phyloP scores from a whole-genome alignment of 1,139 yeast species.

The Zygoascus hellenicus region DNA sequence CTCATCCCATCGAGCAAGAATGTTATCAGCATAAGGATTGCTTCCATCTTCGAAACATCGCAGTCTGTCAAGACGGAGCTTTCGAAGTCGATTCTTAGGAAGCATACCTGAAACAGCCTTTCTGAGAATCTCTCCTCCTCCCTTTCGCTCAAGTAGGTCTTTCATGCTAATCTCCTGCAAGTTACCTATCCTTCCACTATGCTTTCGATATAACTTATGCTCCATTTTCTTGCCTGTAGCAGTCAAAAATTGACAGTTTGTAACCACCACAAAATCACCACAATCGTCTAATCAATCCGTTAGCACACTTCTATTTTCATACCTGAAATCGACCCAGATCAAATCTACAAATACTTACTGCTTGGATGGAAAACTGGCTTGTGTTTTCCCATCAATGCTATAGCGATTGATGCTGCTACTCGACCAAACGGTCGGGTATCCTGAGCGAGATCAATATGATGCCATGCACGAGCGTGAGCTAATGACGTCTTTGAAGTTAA shows the following conservation, averaged over 20 bases:
- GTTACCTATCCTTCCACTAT: slow-evolving; percentile 86
- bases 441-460: slow-evolving; percentile 83
- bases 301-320: slow-evolving; percentile 23
- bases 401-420: slow-evolving; percentile 81
- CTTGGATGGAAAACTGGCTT: slow-evolving; percentile 77
- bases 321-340: not conserved
- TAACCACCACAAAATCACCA: slow-evolving; percentile 96
- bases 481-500: slow-evolving; percentile 44
- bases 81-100: slow-evolving; percentile 83
- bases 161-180: slow-evolving; percentile 80
- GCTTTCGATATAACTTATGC: slow-evolving; percentile 86
- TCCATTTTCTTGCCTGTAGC: slow-evolving; percentile 79
- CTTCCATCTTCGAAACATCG: slow-evolving; percentile 84
- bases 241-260: slow-evolving; percentile 77
- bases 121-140: slow-evolving; percentile 73
- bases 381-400: slow-evolving; percentile 89
- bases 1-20: slow-evolving; percentile 73
- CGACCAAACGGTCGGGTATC: slow-evolving; percentile 88
- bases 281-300: slow-evolving; percentile 54
- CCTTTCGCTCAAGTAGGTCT: slow-evolving; percentile 68
- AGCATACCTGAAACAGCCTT: slow-evolving; percentile 95
- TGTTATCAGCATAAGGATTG: slow-evolving; percentile 77
- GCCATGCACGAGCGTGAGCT: slow-evolving; percentile 89
- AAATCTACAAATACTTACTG: slow-evolving; percentile 23
- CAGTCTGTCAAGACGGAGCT: slow-evolving; percentile 72